Evolutionary conservation across 345 rosid genomes (phyloP).

Genomic region (Lepidium sativum): DNA sequence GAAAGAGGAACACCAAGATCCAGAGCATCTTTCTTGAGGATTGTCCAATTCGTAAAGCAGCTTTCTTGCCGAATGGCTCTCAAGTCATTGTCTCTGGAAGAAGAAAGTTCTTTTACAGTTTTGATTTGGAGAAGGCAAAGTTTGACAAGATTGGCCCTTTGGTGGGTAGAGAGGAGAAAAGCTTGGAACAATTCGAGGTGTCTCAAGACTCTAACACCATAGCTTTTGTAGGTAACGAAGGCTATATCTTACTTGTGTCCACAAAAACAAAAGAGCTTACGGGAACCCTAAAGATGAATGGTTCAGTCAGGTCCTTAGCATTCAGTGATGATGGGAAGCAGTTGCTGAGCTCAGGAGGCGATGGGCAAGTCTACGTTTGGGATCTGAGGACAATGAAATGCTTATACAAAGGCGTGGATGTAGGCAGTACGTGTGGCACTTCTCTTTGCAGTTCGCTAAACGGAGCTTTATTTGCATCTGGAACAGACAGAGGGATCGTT

Average conservation of each 20-base stretch:
- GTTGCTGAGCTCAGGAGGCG: slow-evolving; percentile 81
- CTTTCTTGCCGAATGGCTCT: slow-evolving; percentile 81
- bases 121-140: slow-evolving; percentile 73
- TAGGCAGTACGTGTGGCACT: slow-evolving; percentile 75
- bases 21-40: slow-evolving; percentile 85
- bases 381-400: slow-evolving; percentile 80
- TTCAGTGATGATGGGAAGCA: slow-evolving; percentile 63
- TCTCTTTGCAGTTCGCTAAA: slow-evolving; percentile 51
- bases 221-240: slow-evolving; percentile 85
- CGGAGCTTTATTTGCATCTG: slow-evolving; percentile 71
- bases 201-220: slow-evolving; percentile 73
- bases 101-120: slow-evolving; percentile 83
- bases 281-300: slow-evolving; percentile 90
- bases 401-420: slow-evolving; percentile 76
- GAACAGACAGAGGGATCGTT: slow-evolving; percentile 79
- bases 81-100: slow-evolving; percentile 87
- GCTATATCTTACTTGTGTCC: slow-evolving; percentile 75
- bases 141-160: slow-evolving; percentile 81
- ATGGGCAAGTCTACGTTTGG: slow-evolving; percentile 87
- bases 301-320: slow-evolving; percentile 66
- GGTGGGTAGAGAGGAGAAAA: slow-evolving; percentile 94
- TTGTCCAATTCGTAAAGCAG: slow-evolving; percentile 72
- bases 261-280: slow-evolving; percentile 73
- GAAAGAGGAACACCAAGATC: slow-evolving; percentile 78
- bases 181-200: slow-evolving; percentile 84